These are phyloP conservation scores for Pseudohyphozyma bogoriensis DNA, from an alignment of 768 basidiomycete genomes.

Conservation along the genomic window DNA sequence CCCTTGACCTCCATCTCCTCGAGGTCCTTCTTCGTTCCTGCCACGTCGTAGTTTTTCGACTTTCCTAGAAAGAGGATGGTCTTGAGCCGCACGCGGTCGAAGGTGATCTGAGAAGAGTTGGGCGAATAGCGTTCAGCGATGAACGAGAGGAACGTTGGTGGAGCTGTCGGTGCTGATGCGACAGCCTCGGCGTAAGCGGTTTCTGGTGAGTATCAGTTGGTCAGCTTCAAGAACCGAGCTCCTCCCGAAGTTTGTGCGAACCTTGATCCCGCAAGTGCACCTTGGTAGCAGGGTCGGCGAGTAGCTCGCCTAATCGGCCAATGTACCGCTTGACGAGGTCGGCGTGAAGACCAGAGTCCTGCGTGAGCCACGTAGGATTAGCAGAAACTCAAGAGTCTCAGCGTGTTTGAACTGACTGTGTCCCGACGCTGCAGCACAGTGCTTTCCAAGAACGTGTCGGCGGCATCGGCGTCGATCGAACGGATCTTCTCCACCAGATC, in stretches of 20 bases:
- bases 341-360: conserved; percentile 20
- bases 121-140: conserved; percentile 5
- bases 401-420: conserved; percentile 4
- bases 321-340: conserved; percentile 28
- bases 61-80: conserved; percentile 16
- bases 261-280: conserved; percentile 17
- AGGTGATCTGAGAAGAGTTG: background rate
- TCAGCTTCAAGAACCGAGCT: too few species aligned
- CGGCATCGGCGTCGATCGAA: conserved; percentile 12
- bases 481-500: conserved; percentile 20
- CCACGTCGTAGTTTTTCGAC: conserved; percentile 14
- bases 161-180: background rate
- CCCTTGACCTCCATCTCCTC: conserved; percentile 22
- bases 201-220: too few species aligned
- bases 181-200: conserved; percentile 1
- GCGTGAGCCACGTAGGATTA: background rate
- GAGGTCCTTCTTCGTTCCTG: conserved; percentile 8
- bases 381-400: background rate
- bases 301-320: conserved; percentile 8
- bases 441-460: conserved; percentile 25
- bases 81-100: conserved; percentile 22
- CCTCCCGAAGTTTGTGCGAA: too few species aligned
- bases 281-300: conserved; percentile 6
- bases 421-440: conserved; percentile 20
- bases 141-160: conserved; percentile 16